Evolutionary conservation across 2,329 filamentous ascomycete genomes (phyloP), one percentile per base, ranked within the genome.

Genomic region (Amylocarpus encephaloides): DNA sequence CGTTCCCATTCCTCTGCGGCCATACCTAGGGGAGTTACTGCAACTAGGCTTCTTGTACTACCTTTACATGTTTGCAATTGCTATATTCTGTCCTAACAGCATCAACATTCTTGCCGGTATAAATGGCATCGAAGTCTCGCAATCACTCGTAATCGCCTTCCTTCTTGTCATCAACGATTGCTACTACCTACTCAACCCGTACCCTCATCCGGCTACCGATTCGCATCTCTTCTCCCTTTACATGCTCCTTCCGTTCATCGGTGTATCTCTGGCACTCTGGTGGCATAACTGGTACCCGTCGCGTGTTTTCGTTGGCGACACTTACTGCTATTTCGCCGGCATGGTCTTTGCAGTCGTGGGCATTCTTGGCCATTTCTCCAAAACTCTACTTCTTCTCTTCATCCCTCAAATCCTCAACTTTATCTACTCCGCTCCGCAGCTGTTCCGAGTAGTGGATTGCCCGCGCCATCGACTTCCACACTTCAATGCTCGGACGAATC

Each of bases 41-140:
- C 83, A 97, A 67, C 80, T 97, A 6, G 86, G 85, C 30, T 70
- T 80, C 66, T 72, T 88, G 50, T 98, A 98, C 78, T 98, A 98
- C 72, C 73, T 85, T 64, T 98, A 97, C 76, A 98, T 98, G 93
- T 88, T 89, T 46, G 85, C 87, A 50, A 80, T 98, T 59, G 88
- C 92, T 66, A 98, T 98, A 68, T 98, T 98, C 74, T 95, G 90
- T 60, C 91, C 93, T 6, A 97, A 98, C 72, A 90, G 89, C 69
- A 98, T 98, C 79, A 98, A 98, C 74, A 98, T 98, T 71, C 76
- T 98, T n/a, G 93, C 93, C 0, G 93, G 93, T n/a, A 88, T 98
- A 70, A 98, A 98, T 69, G 93, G 93, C 49, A 93, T 98, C 67
- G 93, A 98, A 69, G 93, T 97, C 49, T 83, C 86, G 10, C 93